A percentile compares a stretch with the other conserved stretches of the same genome.
These are phyloP conservation scores for Neoboletus subvelutipes DNA, from an alignment of 768 basidiomycete genomes.

Conservation along the genomic window DNA sequence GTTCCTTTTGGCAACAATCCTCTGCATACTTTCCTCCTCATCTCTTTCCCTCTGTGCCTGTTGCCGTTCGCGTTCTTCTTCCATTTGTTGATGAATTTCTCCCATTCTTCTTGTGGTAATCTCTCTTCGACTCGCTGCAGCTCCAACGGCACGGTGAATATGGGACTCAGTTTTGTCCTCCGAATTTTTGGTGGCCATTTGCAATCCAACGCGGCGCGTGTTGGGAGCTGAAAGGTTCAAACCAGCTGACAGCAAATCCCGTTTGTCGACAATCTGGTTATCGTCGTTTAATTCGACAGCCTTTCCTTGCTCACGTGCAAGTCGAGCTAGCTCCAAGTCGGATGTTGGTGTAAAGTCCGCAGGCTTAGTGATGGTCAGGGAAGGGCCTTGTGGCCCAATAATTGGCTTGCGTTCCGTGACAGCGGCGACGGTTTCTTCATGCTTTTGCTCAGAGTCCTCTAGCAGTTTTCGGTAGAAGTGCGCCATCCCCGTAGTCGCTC, in stretches of 20 bases:
- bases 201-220: slow-evolving; percentile 65
- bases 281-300: slow-evolving; percentile 95
- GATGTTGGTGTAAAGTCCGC: slow-evolving; percentile 59
- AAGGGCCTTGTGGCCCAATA: slow-evolving; percentile 61
- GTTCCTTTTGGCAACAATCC: slow-evolving; percentile 72
- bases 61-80: slow-evolving; percentile 65
- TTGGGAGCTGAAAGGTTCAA: slow-evolving; percentile 86
- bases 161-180: slow-evolving; percentile 37
- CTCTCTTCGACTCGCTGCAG: slow-evolving; percentile 75
- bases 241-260: slow-evolving; percentile 87
- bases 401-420: slow-evolving; percentile 49
- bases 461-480: slow-evolving; percentile 80
- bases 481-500: slow-evolving; percentile 71
- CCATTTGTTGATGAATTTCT: slow-evolving; percentile 78
- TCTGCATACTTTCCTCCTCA: slow-evolving; percentile 64
- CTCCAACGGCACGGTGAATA: slow-evolving; percentile 77
- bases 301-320: slow-evolving; percentile 74
- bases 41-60: slow-evolving; percentile 54
- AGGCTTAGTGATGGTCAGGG: slow-evolving; percentile 74
- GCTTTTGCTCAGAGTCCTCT: slow-evolving; percentile 76
- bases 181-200: slow-evolving; percentile 27
- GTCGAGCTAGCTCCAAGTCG: slow-evolving; percentile 70
- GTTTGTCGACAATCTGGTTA: slow-evolving; percentile 95
- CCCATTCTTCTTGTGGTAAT: slow-evolving; percentile 79
- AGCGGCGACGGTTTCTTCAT: slow-evolving; percentile 86